Percentiles rank a stretch among this genome's conserved stretches.
Evolutionary conservation across 2,329 filamentous ascomycete genomes (phyloP).

Genomic region (Venturiaceae sp.): DNA sequence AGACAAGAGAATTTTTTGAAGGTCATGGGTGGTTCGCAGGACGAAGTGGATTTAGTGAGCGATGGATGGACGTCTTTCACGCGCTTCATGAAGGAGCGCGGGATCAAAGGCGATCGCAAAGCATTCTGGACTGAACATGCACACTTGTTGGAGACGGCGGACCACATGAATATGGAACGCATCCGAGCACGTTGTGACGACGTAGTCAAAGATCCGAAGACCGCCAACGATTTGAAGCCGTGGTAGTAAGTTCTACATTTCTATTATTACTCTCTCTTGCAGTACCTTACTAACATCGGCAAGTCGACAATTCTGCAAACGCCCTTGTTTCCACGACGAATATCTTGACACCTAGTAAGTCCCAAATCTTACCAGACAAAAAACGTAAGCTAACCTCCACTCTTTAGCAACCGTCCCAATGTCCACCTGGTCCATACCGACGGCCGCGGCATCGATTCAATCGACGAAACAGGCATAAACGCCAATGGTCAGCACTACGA

Average conservation of each 20-base stretch:
- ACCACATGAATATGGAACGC: constrained; percentile 23
- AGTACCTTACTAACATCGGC: no score
- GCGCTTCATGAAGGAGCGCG: not conserved
- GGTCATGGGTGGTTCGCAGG: constrained; percentile 22
- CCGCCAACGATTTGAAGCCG: constrained; percentile 44
- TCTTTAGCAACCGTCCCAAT: constrained; percentile 42
- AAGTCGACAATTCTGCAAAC: constrained; percentile 53
- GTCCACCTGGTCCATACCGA: constrained; percentile 49
- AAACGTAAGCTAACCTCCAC: not conserved
- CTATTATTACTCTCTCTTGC: no score
- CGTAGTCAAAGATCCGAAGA: constrained; percentile 42
- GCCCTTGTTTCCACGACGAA: constrained; percentile 49
- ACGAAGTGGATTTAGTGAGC: constrained; percentile 31
- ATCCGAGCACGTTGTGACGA: constrained; percentile 33
- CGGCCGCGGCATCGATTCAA: constrained; percentile 36
- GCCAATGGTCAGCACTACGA: constrained; percentile 34
- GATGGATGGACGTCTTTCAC: constrained; percentile 36
- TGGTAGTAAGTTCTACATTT: no score
- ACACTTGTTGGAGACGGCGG: constrained; percentile 24
- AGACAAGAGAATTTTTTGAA: constrained; percentile 36
- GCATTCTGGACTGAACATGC: constrained; percentile 22
- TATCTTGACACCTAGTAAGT: constrained; percentile 36
- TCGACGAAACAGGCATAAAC: constrained; percentile 35
- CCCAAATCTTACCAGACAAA: not conserved
- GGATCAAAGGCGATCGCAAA: constrained; percentile 17